These are phyloP conservation scores for Spatholobus suberectus DNA, from an alignment of 306 rosid genomes.

Conservation along the genomic window DNA sequence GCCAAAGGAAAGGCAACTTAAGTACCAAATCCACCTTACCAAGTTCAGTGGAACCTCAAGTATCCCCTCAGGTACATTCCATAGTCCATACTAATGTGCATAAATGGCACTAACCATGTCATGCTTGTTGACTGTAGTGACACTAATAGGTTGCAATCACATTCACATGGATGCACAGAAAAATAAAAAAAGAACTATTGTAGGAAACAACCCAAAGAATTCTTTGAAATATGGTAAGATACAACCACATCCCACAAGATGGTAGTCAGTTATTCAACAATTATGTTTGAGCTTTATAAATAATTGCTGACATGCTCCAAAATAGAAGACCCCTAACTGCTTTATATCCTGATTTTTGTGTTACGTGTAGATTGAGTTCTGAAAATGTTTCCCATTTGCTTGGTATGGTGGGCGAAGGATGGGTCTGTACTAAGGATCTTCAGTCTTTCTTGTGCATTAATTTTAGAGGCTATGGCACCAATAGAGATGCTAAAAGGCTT, in stretches of 20 bases:
- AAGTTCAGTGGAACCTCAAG: background rate
- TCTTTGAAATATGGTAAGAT: constrained; percentile 1
- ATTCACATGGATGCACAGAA: background rate
- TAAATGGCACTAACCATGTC: background rate
- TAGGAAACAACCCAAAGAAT: constrained; percentile 6
- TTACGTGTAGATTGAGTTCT: background rate
- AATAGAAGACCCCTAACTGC: background rate
- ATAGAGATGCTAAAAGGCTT: background rate
- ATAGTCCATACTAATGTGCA: background rate
- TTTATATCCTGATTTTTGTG: background rate
- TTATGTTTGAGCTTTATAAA: constrained; percentile 18
- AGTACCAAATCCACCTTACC: constrained; percentile 11
- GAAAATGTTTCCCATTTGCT: background rate
- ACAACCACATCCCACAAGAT: background rate
- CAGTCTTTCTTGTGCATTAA: background rate
- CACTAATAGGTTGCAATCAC: background rate
- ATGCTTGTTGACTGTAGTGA: background rate
- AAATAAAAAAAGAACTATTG: background rate
- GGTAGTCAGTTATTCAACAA: background rate
- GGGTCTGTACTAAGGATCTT: background rate
- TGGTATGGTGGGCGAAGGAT: background rate
- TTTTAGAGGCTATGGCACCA: background rate
- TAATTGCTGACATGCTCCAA: background rate
- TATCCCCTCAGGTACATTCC: background rate
- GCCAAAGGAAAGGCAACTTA: background rate